phyloP scores from a whole-genome alignment of 179 eudicot genomes.

The Drosera spatulata region DNA sequence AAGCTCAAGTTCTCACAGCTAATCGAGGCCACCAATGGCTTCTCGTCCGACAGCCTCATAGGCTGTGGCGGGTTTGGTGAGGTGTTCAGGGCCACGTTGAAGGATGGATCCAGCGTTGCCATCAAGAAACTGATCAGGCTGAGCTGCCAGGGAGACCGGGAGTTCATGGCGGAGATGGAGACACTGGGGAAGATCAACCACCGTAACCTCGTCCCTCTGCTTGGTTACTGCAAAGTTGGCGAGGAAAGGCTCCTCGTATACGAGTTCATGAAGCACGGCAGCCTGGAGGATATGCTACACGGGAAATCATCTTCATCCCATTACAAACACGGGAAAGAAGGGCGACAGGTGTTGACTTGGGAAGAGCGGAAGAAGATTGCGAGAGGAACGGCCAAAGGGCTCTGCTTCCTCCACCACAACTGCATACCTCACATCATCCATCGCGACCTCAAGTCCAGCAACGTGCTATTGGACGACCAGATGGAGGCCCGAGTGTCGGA shows the following conservation, averaged over 20 bases:
- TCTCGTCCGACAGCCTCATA: slow-evolving; percentile 83
- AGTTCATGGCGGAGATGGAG: slow-evolving; percentile 99
- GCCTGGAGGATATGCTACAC: slow-evolving; percentile 92
- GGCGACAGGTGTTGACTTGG: slow-evolving; percentile 52
- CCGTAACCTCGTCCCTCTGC: slow-evolving; percentile 75
- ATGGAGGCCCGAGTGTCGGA: slow-evolving; percentile 93
- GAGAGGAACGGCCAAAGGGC: slow-evolving; percentile 89
- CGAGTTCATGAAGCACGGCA: slow-evolving; percentile 82
- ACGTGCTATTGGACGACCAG: slow-evolving; percentile 68
- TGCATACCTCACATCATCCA: slow-evolving; percentile 98
- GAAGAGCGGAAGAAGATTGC: slow-evolving; percentile 87
- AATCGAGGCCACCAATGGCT: slow-evolving; percentile 96
- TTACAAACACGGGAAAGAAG: slow-evolving; percentile 8
- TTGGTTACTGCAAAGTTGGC: slow-evolving; percentile 92
- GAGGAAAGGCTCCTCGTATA: slow-evolving; percentile 92
- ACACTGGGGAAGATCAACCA: slow-evolving; percentile 94
- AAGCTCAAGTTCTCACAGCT: slow-evolving; percentile 90
- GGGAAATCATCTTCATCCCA: slow-evolving; percentile 11
- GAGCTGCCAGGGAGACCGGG: slow-evolving; percentile 92
- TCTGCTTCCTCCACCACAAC: slow-evolving; percentile 93
- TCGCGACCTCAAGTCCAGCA: slow-evolving; percentile 97
- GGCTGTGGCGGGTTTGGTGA: slow-evolving; percentile 96
- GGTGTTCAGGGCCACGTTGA: slow-evolving; percentile 85
- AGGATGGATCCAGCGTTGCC: slow-evolving; percentile 94
- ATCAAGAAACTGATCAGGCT: slow-evolving; percentile 81